Evolutionary conservation across 1,284 basidiomycete species (phyloP).

Genomic region (Trichosporon coremiiforme): DNA sequence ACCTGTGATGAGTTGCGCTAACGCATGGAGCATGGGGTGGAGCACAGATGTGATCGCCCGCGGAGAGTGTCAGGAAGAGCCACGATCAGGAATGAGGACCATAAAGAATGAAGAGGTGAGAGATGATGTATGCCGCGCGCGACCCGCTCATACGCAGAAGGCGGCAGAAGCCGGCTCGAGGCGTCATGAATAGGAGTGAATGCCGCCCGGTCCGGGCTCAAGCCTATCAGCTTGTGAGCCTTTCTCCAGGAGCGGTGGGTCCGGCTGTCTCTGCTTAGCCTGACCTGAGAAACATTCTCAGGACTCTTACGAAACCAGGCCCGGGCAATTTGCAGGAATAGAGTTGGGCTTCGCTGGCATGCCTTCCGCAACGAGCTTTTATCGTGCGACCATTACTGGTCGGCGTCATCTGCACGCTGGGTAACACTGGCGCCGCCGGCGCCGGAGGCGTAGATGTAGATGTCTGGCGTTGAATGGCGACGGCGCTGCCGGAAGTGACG

Average conservation of each 20-base stretch:
- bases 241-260: background rate
- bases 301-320: background rate
- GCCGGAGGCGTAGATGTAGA: background rate
- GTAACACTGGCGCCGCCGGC: background rate
- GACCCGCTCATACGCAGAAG: background rate
- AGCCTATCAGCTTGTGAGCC: background rate
- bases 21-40: background rate
- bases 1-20: background rate
- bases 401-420: background rate
- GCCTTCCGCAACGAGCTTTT: background rate
- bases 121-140: background rate
- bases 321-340: constrained; percentile 5
- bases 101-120: background rate
- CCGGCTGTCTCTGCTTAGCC: background rate
- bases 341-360: background rate
- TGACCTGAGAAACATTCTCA: background rate
- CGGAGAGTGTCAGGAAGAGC: background rate
- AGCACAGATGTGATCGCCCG: background rate
- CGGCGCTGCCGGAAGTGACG: no score
- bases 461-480: background rate
- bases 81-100: background rate
- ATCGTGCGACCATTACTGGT: background rate
- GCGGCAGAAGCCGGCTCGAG: background rate
- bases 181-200: background rate
- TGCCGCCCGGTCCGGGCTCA: background rate